Percentiles rank a stretch among this genome's conserved stretches.
Conservation (phyloP, 2,329 filamentous ascomycete genomes). For the Penicillium sumatraense region DNA sequence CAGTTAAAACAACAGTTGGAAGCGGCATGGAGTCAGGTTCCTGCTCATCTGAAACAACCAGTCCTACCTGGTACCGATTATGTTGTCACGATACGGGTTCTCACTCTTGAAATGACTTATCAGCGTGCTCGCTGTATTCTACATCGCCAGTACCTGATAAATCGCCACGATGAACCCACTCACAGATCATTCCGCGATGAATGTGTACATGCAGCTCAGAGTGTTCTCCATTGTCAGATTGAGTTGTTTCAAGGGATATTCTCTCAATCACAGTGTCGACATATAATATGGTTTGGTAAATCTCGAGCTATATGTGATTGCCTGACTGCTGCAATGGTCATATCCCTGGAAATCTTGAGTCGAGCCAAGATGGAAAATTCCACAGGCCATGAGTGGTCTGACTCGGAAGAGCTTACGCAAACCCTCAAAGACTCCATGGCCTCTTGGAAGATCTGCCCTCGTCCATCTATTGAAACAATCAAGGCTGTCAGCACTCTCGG, state of each 20-base stretch:
- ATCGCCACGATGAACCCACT: neutral
- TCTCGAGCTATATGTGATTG: neutral
- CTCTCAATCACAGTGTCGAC: neutral
- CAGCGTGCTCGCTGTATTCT: neutral
- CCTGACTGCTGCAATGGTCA: neutral
- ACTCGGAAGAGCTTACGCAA: neutral
- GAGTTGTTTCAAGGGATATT: neutral
- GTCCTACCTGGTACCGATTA: neutral
- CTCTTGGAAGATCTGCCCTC: neutral
- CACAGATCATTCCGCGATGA: neutral
- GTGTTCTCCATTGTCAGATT: neutral
- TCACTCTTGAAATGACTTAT: neutral
- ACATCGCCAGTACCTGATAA: neutral
- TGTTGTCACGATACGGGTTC: neutral
- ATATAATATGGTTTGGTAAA: neutral
- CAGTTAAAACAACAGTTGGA: neutral
- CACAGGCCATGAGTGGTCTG: neutral
- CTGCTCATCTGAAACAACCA: neutral
- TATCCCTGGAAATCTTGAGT: neutral
- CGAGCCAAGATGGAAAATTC: neutral
- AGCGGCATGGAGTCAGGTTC: neutral
- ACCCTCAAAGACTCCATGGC: neutral
- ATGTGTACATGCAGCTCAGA: neutral
- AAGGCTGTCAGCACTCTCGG: neutral
- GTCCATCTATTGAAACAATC: neutral